A percentile compares a stretch with the other conserved stretches of the same genome.
Evolutionary conservation across 352 stramenopile genomes (phyloP).

Genomic region (Poterioochromonas sp.): DNA sequence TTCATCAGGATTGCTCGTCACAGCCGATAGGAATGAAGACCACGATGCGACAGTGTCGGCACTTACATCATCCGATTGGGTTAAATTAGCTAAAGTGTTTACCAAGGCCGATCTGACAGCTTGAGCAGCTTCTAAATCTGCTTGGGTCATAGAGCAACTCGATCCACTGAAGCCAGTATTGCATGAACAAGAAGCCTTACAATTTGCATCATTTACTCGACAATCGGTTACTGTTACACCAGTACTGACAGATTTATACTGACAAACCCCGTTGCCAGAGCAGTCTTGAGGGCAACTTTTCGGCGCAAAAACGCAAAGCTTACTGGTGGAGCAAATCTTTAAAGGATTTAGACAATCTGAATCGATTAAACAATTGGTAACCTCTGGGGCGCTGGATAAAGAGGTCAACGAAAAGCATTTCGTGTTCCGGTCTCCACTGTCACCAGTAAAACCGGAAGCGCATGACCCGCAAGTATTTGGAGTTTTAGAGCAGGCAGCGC

Average conservation of each 20-base stretch:
- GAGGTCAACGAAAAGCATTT: not conserved
- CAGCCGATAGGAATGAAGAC: no score
- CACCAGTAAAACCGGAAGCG: not conserved
- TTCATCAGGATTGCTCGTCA: no score
- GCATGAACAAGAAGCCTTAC: not conserved
- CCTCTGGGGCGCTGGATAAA: not conserved
- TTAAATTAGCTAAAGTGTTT: not conserved
- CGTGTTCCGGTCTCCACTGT: not conserved
- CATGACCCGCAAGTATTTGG: not conserved
- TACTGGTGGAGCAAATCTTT: not conserved
- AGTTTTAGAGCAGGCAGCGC: not conserved
- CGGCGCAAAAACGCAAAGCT: not conserved
- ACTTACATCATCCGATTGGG: not conserved
- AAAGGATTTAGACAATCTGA: not conserved
- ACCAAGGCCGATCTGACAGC: not conserved
- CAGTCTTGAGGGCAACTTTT: conserved; percentile 1
- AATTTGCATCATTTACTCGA: not conserved
- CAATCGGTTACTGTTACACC: not conserved
- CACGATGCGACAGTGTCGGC: no score
- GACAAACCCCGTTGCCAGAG: not conserved
- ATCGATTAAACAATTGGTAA: not conserved
- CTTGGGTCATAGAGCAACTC: not conserved
- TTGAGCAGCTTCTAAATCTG: not conserved
- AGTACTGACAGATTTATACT: not conserved
- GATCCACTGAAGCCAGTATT: not conserved